Evolutionary conservation across 2,329 filamentous ascomycete genomes (phyloP).

Genomic region (Byssochlamys sp.): DNA sequence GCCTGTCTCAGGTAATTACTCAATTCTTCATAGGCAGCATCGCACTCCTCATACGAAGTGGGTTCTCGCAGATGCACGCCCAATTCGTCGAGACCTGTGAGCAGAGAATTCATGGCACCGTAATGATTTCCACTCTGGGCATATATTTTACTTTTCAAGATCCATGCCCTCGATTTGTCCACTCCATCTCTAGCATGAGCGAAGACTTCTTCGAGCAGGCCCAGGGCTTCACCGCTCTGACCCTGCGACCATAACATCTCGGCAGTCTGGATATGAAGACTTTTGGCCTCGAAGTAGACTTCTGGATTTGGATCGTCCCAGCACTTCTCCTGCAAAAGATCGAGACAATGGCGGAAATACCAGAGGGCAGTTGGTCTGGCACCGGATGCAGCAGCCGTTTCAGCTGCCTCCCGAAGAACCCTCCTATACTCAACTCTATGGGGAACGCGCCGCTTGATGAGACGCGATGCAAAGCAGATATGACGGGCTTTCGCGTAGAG

Average conservation of each 20-base stretch:
- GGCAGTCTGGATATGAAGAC: constrained; percentile 66
- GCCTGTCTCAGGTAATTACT: constrained; percentile 51
- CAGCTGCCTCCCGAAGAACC: constrained; percentile 68
- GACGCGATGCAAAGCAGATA: constrained; percentile 64
- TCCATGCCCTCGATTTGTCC: constrained; percentile 75
- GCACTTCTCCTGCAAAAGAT: constrained; percentile 66
- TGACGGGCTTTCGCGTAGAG: constrained; percentile 70
- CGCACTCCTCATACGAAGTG: constrained; percentile 66
- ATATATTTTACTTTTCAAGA: constrained; percentile 70
- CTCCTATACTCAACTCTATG: constrained; percentile 60
- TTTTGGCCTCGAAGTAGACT: constrained; percentile 76
- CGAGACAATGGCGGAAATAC: constrained; percentile 68
- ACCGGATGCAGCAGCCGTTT: constrained; percentile 68
- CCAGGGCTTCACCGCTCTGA: constrained; percentile 57
- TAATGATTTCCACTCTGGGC: constrained; percentile 63
- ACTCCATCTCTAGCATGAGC: constrained; percentile 58
- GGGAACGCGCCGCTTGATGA: constrained; percentile 59
- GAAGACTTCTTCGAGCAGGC: constrained; percentile 62
- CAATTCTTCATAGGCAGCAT: constrained; percentile 59
- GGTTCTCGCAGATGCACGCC: constrained; percentile 56
- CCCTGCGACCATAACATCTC: constrained; percentile 76
- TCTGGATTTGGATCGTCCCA: constrained; percentile 65
- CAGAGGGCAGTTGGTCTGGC: constrained; percentile 71
- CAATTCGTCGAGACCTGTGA: constrained; percentile 60
- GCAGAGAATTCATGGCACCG: constrained; percentile 60